These are phyloP conservation scores for Cordyceps pruinosa DNA, from an alignment of 2,329 filamentous ascomycete species.

Conservation along the genomic window DNA sequence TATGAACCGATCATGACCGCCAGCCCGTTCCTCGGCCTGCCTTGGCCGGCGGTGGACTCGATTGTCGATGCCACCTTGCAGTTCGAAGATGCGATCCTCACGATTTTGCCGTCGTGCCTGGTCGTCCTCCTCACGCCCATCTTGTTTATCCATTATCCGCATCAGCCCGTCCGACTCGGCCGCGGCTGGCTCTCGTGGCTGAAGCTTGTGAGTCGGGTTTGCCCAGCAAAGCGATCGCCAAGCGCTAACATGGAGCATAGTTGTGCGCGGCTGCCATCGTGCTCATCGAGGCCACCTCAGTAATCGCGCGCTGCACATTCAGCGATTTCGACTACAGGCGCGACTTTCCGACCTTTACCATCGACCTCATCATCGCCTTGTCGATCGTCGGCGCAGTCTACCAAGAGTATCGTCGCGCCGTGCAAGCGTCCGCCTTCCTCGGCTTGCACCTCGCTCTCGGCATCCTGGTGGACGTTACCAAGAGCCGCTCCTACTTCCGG, in stretches of 20 bases:
- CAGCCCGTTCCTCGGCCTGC: neutral
- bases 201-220: neutral
- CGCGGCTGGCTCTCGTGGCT: neutral
- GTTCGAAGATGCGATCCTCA: neutral
- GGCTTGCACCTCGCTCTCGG: neutral
- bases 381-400: neutral
- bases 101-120: neutral
- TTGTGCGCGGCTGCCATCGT: neutral
- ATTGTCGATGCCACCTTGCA: neutral
- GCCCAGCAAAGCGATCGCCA: neutral
- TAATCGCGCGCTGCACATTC: too few relatives aligned
- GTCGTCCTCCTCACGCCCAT: neutral
- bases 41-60: neutral
- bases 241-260: too few relatives aligned
- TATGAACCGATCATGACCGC: neutral
- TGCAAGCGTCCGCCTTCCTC: neutral
- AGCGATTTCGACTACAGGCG: neutral
- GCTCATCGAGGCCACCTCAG: neutral
- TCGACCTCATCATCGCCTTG: neutral
- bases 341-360: neutral
- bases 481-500: neutral
- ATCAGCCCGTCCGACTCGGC: neutral
- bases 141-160: neutral
- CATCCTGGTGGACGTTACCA: neutral
- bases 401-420: neutral